These are phyloP conservation scores for Pseudopithomyces chartarum DNA, from an alignment of 2,329 filamentous ascomycete species.

Conservation along the genomic window DNA sequence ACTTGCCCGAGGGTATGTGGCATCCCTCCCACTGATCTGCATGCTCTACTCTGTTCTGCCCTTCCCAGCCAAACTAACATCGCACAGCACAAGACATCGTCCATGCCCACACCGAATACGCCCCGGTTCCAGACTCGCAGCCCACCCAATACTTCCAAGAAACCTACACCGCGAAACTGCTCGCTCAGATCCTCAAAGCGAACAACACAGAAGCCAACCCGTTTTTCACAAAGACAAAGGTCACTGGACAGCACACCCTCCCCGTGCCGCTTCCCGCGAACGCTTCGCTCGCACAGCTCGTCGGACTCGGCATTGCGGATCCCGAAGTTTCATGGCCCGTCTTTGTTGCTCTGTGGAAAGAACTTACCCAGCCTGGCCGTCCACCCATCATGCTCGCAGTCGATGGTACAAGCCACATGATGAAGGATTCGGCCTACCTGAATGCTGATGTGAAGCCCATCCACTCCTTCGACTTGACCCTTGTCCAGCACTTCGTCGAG, in stretches of 20 bases:
- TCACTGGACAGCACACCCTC: slow-evolving; percentile 62
- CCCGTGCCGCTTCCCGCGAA: slow-evolving; percentile 63
- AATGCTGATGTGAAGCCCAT: slow-evolving; percentile 72
- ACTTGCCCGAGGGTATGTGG: slow-evolving; percentile 80
- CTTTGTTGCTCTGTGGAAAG: slow-evolving; percentile 80
- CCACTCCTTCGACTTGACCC: slow-evolving; percentile 82
- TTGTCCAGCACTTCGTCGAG: slow-evolving; percentile 76
- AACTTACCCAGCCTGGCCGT: slow-evolving; percentile 66
- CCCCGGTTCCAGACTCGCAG: slow-evolving; percentile 63
- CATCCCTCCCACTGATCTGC: neutral
- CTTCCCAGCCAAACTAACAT: too few species aligned
- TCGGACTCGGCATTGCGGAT: slow-evolving; percentile 71
- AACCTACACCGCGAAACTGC: slow-evolving; percentile 73
- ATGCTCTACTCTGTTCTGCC: too few species aligned
- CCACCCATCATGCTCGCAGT: slow-evolving; percentile 73
- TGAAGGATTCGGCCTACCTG: slow-evolving; percentile 78
- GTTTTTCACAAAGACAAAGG: slow-evolving; percentile 61
- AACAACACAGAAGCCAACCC: slow-evolving; percentile 75
- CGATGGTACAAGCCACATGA: slow-evolving; percentile 81
- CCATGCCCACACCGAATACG: slow-evolving; percentile 80
- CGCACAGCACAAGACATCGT: slow-evolving; percentile 75
- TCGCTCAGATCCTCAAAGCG: slow-evolving; percentile 73
- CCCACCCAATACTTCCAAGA: slow-evolving; percentile 74
- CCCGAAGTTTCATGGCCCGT: slow-evolving; percentile 78
- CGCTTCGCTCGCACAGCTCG: slow-evolving; percentile 69